Evolutionary conservation across 352 stramenopile species (phyloP).

Genomic region (Aphanomyces astaci): DNA sequence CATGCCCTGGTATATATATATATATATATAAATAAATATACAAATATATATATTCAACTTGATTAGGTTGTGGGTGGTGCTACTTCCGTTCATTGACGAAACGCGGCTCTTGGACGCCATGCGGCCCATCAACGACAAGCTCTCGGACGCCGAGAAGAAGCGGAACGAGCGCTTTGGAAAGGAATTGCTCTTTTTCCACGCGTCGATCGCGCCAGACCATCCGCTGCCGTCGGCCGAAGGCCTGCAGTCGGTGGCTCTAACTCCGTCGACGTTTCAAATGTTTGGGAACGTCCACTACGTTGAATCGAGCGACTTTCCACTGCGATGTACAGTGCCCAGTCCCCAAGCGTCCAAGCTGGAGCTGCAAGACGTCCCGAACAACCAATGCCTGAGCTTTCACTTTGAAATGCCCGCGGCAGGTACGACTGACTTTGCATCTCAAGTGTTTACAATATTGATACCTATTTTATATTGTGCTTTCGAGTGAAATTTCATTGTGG

Average conservation of each 20-base stretch:
- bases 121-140: constrained; percentile 49
- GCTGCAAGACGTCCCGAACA: constrained; percentile 74
- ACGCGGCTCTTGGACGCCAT: constrained; percentile 87
- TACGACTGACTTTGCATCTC: no score
- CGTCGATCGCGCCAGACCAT: constrained; percentile 32
- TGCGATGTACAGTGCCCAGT: constrained; percentile 62
- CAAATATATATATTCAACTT: no score
- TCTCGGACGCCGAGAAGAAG: constrained; percentile 70
- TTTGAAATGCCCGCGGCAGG: constrained; percentile 41
- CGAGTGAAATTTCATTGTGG: no score
- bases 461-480: no score
- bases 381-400: constrained; percentile 81
- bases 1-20: constrained; percentile 91
- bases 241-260: neutral
- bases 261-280: constrained; percentile 27
- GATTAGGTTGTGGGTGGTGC: constrained; percentile 94
- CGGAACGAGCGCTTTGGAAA: constrained; percentile 76
- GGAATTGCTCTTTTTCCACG: constrained; percentile 79
- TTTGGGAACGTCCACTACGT: constrained; percentile 57
- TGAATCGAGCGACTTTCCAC: constrained; percentile 66
- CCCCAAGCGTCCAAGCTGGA: constrained; percentile 63
- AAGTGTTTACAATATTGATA: no score
- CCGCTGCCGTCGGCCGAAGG: constrained; percentile 36
- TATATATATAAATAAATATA: no score
- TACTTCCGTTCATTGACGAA: constrained; percentile 99